Conservation (phyloP, 2,329 filamentous ascomycete genomes). For the Nigrospora sphaerica region DNA sequence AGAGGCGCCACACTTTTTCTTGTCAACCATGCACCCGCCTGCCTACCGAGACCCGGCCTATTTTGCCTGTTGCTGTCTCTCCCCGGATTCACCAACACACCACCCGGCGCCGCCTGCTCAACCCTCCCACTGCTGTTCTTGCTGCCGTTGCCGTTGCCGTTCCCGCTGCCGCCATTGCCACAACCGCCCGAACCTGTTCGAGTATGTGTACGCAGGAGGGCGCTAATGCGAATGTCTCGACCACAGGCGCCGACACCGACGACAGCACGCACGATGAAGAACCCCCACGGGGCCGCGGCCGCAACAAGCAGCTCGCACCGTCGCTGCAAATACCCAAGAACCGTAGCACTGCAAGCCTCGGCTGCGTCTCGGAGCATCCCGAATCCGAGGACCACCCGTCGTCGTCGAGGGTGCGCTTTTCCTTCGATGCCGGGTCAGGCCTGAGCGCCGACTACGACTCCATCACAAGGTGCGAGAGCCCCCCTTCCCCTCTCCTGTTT, state of each 20-base stretch:
- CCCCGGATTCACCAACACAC: no score
- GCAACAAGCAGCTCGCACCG: conserved; percentile 33
- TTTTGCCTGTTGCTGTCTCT: no score
- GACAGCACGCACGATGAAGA: conserved; percentile 31
- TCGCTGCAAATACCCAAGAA: conserved; percentile 54
- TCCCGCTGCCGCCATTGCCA: no score
- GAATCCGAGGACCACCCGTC: conserved; percentile 33
- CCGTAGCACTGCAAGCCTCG: conserved; percentile 57
- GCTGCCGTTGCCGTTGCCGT: no score
- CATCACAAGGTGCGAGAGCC: conserved; percentile 60
- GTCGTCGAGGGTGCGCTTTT: conserved; percentile 61
- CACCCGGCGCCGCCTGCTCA: no score
- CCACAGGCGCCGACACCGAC: conserved; percentile 31
- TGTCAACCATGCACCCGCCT: no score
- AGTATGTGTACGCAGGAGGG: background rate
- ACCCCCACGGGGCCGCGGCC: conserved; percentile 19
- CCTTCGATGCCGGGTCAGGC: conserved; percentile 64
- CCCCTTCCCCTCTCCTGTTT: background rate
- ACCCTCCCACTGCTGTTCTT: no score
- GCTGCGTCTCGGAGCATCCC: conserved; percentile 32
- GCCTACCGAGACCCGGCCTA: no score
- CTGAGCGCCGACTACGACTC: conserved; percentile 57
- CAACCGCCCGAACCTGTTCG: no score
- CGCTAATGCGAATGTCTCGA: conserved; percentile 3
- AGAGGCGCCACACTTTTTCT: no score